These are phyloP conservation scores for Calonectria pseudoturangicola DNA, from an alignment of 2,329 filamentous ascomycete species.

Conservation along the genomic window DNA sequence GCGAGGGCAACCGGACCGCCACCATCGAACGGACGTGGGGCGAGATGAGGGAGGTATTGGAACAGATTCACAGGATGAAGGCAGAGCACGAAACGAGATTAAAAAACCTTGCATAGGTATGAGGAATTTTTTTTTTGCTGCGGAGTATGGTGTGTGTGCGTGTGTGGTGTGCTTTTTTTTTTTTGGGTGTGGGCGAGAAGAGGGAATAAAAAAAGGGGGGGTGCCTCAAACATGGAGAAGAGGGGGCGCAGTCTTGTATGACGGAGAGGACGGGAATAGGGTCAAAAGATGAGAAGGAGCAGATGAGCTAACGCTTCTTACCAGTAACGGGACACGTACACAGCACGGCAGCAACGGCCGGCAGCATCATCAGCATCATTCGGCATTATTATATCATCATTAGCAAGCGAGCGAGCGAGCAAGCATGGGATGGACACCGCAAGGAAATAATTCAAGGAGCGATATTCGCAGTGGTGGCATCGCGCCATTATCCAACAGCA, in stretches of 20 bases:
- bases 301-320: not conserved
- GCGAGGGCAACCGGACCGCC: slow-evolving; percentile 83
- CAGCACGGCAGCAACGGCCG: slow-evolving; percentile 16
- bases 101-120: slow-evolving; percentile 55
- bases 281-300: not conserved
- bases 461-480: slow-evolving; percentile 38
- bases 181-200: slow-evolving; percentile 18
- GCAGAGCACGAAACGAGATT: slow-evolving; percentile 62
- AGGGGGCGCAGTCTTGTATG: slow-evolving; percentile 17
- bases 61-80: slow-evolving; percentile 73
- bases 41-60: slow-evolving; percentile 80
- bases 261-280: slow-evolving; percentile 12
- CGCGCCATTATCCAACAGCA: slow-evolving; percentile 14
- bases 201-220: slow-evolving; percentile 30
- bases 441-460: slow-evolving; percentile 35
- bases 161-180: not conserved
- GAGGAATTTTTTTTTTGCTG: slow-evolving; percentile 32
- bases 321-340: slow-evolving; percentile 21
- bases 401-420: slow-evolving; percentile 26
- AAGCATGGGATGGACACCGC: slow-evolving; percentile 24
- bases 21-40: slow-evolving; percentile 82
- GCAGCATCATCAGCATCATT: not conserved
- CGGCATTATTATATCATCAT: slow-evolving; percentile 19
- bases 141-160: slow-evolving; percentile 12
- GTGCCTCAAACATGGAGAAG: slow-evolving; percentile 12